Base-by-base conservation (phyloP, 106 monocot species). In the Cymbidium sinense region DNA sequence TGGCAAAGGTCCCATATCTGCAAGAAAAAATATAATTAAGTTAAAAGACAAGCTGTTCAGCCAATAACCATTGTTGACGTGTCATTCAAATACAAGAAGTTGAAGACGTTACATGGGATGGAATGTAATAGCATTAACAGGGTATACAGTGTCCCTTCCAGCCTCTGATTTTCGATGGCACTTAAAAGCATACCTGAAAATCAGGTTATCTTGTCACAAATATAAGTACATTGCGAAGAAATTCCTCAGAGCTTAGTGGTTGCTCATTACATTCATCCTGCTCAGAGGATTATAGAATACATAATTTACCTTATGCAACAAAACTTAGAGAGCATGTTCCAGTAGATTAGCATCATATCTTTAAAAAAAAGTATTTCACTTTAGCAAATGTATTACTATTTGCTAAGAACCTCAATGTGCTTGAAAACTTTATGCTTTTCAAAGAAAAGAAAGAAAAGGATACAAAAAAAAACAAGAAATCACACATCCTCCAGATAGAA, bases 1-100 rank as follows among this genome's bases (percentile, higher is more conserved):
- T 98, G 43, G 96, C 96, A 92, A 98, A 98, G 33, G 96, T 98
- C 54, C 96, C 96, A 81, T 94, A 94, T 75, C 96, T 98, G 80
- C 75, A 84, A 50, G 15, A 76, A 19, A 1, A 64, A 77, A 77
- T 58, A 8, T 1, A 13, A 34, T 33, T 44, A 75, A 23, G 37
- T 43, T 10, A 28, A 71, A 0, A 15, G 34, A 71, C 4, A 69
- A 27, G 13, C 17, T 9, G 17, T 69, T 69, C 21, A 18, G 0
- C 21, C 54, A 19, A 19, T 61, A 10, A 61, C 23, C 61, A 23
- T 61, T 61, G 27, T 61, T 25, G 12, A 30, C 33, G 33, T 31
- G n/a, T 33, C 33, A 34, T 61, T 61, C 25, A 71, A 71, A 71
- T 2, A 37, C 37, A 21, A 21, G 19, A 36, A 81, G 76, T 64